Percentiles rank a stretch among this genome's conserved stretches.
Evolutionary conservation across 2,329 filamentous ascomycete species (phyloP).

Genomic region (Harringtonia aguacate): DNA sequence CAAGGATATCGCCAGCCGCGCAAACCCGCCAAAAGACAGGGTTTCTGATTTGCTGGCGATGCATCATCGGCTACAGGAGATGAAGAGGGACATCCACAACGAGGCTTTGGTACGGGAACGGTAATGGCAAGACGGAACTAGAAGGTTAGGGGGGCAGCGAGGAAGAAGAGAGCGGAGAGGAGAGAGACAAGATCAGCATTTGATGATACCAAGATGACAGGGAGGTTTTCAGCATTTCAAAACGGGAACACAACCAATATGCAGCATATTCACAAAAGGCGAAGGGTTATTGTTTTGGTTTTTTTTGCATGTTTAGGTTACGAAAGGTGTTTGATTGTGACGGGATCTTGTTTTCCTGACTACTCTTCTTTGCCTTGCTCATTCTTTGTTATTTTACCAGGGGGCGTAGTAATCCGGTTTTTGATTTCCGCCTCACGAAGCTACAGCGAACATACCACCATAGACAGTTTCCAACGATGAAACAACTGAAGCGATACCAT

Average conservation of each 20-base stretch:
- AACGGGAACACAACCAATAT: background rate
- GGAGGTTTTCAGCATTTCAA: constrained; percentile 1
- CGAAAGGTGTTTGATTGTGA: background rate
- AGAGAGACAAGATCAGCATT: background rate
- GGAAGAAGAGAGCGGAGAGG: background rate
- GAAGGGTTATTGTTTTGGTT: background rate
- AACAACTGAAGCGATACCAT: no score
- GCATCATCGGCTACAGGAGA: constrained; percentile 39
- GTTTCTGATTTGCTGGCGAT: constrained; percentile 41
- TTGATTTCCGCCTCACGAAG: no score
- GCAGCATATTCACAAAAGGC: constrained; percentile 1
- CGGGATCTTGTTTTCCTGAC: background rate
- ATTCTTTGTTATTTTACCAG: background rate
- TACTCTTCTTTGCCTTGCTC: background rate
- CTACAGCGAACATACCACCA: no score
- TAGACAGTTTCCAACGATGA: no score
- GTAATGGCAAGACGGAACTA: background rate
- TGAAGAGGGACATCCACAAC: constrained; percentile 50
- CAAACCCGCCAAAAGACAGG: constrained; percentile 40
- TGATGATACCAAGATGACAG: constrained; percentile 4
- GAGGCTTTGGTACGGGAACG: constrained; percentile 18
- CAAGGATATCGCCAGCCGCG: constrained; percentile 37
- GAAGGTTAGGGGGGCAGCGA: background rate
- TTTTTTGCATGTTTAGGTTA: background rate
- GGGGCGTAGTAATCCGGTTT: no score